These are phyloP conservation scores for Medicago lupulina DNA, from an alignment of 306 rosid species.

Conservation along the genomic window DNA sequence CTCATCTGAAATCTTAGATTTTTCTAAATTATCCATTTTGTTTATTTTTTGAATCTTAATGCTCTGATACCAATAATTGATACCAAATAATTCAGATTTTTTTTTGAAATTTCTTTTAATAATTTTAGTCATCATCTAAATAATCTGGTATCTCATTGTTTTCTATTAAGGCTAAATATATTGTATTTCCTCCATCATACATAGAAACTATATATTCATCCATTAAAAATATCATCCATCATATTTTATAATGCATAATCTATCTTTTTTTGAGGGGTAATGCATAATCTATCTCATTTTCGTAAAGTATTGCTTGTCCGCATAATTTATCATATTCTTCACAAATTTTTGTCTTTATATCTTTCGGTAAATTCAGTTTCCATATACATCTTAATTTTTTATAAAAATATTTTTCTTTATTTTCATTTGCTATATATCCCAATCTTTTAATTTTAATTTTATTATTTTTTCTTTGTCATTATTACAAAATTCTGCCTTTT, in stretches of 20 bases:
- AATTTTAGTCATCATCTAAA: neutral
- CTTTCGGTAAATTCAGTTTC: neutral
- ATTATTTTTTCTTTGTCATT: neutral
- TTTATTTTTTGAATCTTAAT: too few relatives aligned
- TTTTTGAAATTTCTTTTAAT: too few relatives aligned
- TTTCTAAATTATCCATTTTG: too few relatives aligned
- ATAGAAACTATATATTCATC: neutral
- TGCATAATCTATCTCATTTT: too few relatives aligned
- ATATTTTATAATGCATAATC: neutral
- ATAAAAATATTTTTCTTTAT: neutral
- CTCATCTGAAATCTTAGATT: too few relatives aligned
- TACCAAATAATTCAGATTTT: too few relatives aligned
- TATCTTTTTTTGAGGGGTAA: too few relatives aligned
- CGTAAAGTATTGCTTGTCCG: neutral
- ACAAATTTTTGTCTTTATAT: neutral
- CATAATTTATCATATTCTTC: neutral
- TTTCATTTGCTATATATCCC: neutral
- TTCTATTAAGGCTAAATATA: neutral
- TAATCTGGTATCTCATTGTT: neutral
- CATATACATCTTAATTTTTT: neutral
- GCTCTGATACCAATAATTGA: too few relatives aligned
- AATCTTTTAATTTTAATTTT: too few relatives aligned
- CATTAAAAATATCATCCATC: neutral
- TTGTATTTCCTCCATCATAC: neutral
- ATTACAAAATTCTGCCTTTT: too few relatives aligned